Conservation (phyloP, 192 early-diverging fungal genomes). For the Gorgonomyces haynaldii region DNA sequence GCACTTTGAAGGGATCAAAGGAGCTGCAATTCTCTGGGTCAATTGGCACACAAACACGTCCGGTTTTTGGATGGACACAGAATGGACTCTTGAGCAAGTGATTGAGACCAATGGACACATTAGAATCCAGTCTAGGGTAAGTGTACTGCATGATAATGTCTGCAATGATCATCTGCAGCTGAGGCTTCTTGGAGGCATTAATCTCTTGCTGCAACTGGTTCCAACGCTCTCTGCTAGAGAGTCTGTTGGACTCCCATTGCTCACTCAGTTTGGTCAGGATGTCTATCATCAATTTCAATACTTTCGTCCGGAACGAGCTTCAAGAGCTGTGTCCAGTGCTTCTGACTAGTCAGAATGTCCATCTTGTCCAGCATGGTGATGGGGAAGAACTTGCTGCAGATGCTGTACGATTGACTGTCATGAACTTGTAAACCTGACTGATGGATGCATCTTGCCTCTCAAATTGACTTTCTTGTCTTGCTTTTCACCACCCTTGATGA, state of each 20-base stretch:
- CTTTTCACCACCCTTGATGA: constrained; percentile 65
- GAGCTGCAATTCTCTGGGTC: constrained; percentile 55
- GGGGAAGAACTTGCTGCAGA: constrained; percentile 59
- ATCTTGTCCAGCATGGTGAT: constrained; percentile 57
- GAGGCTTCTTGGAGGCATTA: background rate
- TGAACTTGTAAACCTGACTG: constrained; percentile 36
- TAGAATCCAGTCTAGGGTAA: constrained; percentile 88
- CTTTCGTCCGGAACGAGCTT: constrained; percentile 67
- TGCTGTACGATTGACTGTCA: constrained; percentile 25
- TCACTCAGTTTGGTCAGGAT: constrained; percentile 12
- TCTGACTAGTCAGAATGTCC: constrained; percentile 49
- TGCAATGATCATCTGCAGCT: constrained; percentile 9
- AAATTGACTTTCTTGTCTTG: constrained; percentile 57
- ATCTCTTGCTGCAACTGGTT: constrained; percentile 7
- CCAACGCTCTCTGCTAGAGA: constrained; percentile 14
- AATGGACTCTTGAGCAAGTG: constrained; percentile 97
- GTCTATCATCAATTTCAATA: constrained; percentile 10
- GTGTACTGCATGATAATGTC: constrained; percentile 84
- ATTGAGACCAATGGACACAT: constrained; percentile 78
- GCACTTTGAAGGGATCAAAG: constrained; percentile 74
- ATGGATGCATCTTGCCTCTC: constrained; percentile 57
- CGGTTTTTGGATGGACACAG: constrained; percentile 92
- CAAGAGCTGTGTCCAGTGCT: constrained; percentile 68
- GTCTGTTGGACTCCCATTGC: constrained; percentile 4
- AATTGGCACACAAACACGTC: constrained; percentile 91